Percentiles rank a stretch among this genome's conserved stretches.
phyloP scores from a whole-genome alignment of 2,329 filamentous ascomycete genomes.

The Pseudogymnoascus sp. region DNA sequence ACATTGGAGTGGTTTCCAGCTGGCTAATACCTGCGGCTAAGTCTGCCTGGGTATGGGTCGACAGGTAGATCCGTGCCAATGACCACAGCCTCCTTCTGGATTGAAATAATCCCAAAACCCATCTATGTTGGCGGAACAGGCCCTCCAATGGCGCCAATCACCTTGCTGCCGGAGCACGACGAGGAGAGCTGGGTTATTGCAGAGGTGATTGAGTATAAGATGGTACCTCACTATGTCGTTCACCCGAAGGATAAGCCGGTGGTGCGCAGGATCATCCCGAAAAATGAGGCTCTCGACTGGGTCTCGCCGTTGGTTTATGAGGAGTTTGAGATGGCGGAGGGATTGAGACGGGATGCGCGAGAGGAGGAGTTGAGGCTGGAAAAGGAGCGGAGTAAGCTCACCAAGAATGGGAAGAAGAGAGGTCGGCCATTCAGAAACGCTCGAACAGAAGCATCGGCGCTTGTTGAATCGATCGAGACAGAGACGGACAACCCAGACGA shows the following conservation, averaged over 20 bases:
- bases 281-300: conserved; percentile 43
- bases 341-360: neutral
- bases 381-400: neutral
- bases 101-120: conserved; percentile 25
- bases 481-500: neutral
- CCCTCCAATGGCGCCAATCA: conserved; percentile 38
- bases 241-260: conserved; percentile 24
- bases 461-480: neutral
- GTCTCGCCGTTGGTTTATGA: conserved; percentile 49
- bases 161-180: conserved; percentile 41
- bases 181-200: conserved; percentile 45
- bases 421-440: neutral
- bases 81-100: conserved; percentile 13
- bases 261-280: conserved; percentile 44
- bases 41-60: conserved; percentile 5
- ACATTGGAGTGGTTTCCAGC: neutral
- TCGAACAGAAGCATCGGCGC: neutral
- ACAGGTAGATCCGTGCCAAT: conserved; percentile 8
- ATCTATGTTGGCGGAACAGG: conserved; percentile 34
- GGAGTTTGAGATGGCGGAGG: conserved; percentile 41
- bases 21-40: conserved; percentile 11
- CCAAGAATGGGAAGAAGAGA: neutral
- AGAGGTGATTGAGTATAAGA: conserved; percentile 41
- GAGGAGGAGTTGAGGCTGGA: neutral
- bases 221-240: conserved; percentile 22